phyloP scores from a whole-genome alignment of 306 rosid genomes.

The Chamaecrista fasciculata region DNA sequence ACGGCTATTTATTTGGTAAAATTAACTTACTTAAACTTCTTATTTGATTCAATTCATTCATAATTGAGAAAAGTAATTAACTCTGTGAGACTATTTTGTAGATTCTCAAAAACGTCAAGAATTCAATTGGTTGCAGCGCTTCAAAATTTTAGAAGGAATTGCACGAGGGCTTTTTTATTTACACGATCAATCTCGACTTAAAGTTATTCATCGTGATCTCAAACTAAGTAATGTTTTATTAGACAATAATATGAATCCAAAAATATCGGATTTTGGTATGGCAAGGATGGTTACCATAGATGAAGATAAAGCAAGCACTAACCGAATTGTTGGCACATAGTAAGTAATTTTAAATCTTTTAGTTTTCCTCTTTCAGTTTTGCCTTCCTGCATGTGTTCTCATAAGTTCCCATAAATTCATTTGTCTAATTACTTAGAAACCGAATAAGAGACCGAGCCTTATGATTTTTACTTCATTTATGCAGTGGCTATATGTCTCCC shows the following conservation, averaged over 20 bases:
- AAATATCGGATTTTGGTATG: slow-evolving; percentile 55
- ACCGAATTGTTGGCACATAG: slow-evolving; percentile 48
- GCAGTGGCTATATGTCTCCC: slow-evolving; percentile 43
- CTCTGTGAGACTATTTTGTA: background rate
- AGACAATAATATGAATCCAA: slow-evolving; percentile 42
- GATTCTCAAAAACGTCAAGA: background rate
- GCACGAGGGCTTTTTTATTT: slow-evolving; percentile 45
- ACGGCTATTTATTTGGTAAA: slow-evolving; percentile 29
- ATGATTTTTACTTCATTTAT: background rate
- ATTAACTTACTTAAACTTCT: background rate
- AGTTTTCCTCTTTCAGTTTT: background rate
- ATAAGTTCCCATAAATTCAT: no score
- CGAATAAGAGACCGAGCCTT: no score
- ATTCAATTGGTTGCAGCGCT: slow-evolving; percentile 32
- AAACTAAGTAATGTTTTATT: slow-evolving; percentile 51
- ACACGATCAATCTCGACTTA: slow-evolving; percentile 50
- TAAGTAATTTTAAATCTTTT: slow-evolving; percentile 26
- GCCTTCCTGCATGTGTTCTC: no score
- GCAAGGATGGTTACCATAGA: slow-evolving; percentile 39
- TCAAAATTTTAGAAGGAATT: slow-evolving; percentile 37
- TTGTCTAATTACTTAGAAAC: no score
- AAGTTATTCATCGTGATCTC: slow-evolving; percentile 52
- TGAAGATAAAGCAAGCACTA: slow-evolving; percentile 32
- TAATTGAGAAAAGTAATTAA: background rate
- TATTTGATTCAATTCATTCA: background rate